A percentile compares a stretch with the other conserved stretches of the same genome.
phyloP scores from a whole-genome alignment of 2,329 filamentous ascomycete genomes.

The Malbranchea zuffiana region DNA sequence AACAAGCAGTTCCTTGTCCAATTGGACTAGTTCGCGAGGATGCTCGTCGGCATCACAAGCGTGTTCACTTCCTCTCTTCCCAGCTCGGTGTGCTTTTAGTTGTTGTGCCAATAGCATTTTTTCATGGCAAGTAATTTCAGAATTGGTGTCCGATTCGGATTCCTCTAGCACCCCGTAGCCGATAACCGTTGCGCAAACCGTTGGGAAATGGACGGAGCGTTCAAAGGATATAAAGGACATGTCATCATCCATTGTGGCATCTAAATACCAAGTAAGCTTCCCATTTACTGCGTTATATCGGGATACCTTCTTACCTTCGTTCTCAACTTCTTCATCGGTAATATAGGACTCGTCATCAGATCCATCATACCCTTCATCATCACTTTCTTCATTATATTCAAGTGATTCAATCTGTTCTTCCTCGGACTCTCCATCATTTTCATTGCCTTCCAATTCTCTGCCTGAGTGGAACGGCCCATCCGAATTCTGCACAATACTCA shows the following conservation, averaged over 20 bases:
- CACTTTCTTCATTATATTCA: slow-evolving; percentile 6
- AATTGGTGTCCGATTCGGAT: neutral
- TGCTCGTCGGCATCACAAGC: slow-evolving; percentile 25
- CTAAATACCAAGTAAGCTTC: neutral
- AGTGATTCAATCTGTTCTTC: too few species aligned
- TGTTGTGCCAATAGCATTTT: slow-evolving; percentile 28
- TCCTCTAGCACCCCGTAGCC: slow-evolving; percentile 4
- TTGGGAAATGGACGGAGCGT: slow-evolving; percentile 12
- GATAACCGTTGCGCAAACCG: slow-evolving; percentile 9
- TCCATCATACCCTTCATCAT: slow-evolving; percentile 9
- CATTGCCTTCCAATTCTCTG: slow-evolving; percentile 7
- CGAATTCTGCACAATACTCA: slow-evolving; percentile 5
- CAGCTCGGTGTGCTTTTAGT: slow-evolving; percentile 13
- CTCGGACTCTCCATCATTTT: slow-evolving; percentile 6
- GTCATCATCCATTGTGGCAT: slow-evolving; percentile 2
- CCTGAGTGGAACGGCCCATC: slow-evolving; percentile 7
- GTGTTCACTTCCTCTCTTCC: slow-evolving; percentile 6
- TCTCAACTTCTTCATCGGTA: slow-evolving; percentile 5
- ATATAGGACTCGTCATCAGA: slow-evolving; percentile 7
- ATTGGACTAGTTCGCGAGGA: slow-evolving; percentile 27
- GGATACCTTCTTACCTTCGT: slow-evolving; percentile 5
- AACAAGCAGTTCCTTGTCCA: slow-evolving; percentile 30
- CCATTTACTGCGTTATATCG: neutral
- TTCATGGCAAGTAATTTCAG: slow-evolving; percentile 31
- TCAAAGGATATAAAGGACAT: slow-evolving; percentile 15